Base-by-base conservation (phyloP, 2,329 filamentous ascomycete genomes). In the Purpureocillium lavendulum region DNA sequence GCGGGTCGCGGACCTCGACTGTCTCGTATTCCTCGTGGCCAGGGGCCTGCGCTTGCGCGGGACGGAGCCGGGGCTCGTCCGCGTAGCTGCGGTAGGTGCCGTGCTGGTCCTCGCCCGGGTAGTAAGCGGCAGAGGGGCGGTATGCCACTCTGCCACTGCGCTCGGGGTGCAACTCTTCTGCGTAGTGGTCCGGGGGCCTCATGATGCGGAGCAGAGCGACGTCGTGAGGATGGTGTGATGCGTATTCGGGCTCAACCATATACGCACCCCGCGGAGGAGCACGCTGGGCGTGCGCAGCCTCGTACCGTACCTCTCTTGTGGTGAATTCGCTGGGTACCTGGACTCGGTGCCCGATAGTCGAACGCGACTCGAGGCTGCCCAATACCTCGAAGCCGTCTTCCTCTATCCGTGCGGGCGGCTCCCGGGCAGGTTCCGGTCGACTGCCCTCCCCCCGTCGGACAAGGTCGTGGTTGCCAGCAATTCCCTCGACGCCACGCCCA, bases 1-100 rank as follows among this genome's bases (percentile, higher is more conserved):
- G 53, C 2, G 62, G 56, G 47, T 69, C 65, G 11, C 60, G 57
- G 7, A 70, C 62, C 30, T 66, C 62, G 28, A 75, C 59, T 10
- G 71, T 55, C 48, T 75, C 70, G 42, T 65, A 67, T 4, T 60
- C 46, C 35, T 64, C 62, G 6, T 50, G 41, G 12, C n/a, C n/a
- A n/a, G 21, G 21, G 21, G 21, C 6, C 6, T 26, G 21, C 5
- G 44, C 36, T 18, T 36, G 45, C 8, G 38, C 14, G 28, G 37
- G 33, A 12, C 34, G 35, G 11, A 15, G 21, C 12, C 36, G 21
- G 2, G 16, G 18, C 13, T 36, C 31, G 4, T 49, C 41, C 18
- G 38, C 43, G 29, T 48, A 48, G 7, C 18, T 17, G 21, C 17
- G 28, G 29, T 48, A 42, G 13, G 13, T 33, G 24, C 45, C 39